Conservation (phyloP, 768 basidiomycete genomes). For the Cyclocybe aegerita region DNA sequence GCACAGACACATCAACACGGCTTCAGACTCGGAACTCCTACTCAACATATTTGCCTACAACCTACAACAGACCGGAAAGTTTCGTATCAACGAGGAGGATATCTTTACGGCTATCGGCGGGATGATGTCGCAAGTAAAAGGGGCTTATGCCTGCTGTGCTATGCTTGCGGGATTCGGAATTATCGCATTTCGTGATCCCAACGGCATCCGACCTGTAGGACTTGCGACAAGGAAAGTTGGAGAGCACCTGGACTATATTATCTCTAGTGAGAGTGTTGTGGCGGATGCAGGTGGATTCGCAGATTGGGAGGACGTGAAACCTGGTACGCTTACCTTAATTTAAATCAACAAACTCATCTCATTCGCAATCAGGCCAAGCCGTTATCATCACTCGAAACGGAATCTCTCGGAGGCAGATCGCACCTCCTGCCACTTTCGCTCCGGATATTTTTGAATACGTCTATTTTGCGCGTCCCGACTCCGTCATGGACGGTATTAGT, state of each 20-base stretch:
- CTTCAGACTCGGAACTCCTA: slow-evolving; percentile 95
- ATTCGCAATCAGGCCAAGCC: slow-evolving; percentile 70
- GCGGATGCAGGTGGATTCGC: slow-evolving; percentile 90
- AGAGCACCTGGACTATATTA: slow-evolving; percentile 78
- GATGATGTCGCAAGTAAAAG: slow-evolving; percentile 84
- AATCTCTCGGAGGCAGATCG: slow-evolving; percentile 75
- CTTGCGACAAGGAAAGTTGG: slow-evolving; percentile 67
- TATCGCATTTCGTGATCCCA: slow-evolving; percentile 97
- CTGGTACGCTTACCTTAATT: slow-evolving; percentile 50
- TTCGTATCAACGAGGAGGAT: slow-evolving; percentile 99
- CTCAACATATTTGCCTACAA: slow-evolving; percentile 98
- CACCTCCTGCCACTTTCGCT: slow-evolving; percentile 72
- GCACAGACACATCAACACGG: slow-evolving; percentile 98
- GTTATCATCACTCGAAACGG: slow-evolving; percentile 87
- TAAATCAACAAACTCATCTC: not conserved
- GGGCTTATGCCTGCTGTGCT: slow-evolving; percentile 96
- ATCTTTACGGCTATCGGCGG: slow-evolving; percentile 93
- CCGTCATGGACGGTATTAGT: slow-evolving; percentile 94
- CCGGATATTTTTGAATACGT: slow-evolving; percentile 99
- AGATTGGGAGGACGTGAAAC: slow-evolving; percentile 92
- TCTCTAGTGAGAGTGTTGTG: slow-evolving; percentile 95
- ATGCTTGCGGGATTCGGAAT: slow-evolving; percentile 99
- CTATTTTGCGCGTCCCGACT: slow-evolving; percentile 97
- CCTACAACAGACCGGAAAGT: slow-evolving; percentile 97
- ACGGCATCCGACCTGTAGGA: slow-evolving; percentile 93